Evolutionary conservation across 345 rosid species (phyloP).

Genomic region (Noccaea bulbosa): DNA sequence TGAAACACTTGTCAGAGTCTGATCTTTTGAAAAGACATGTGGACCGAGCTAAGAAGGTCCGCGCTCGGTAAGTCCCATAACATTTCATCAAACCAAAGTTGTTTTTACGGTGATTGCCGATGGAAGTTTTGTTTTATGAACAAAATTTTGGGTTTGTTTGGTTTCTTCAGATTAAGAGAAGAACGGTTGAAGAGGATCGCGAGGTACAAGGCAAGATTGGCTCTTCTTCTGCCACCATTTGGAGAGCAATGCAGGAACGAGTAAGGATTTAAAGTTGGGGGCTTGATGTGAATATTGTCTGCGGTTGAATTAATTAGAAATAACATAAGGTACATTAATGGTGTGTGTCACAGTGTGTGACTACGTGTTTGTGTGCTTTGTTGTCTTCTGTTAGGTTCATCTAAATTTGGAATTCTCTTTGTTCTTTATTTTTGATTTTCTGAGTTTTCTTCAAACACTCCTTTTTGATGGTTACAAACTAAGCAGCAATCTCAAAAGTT

Average conservation of each 20-base stretch:
- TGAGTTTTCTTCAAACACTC: not conserved
- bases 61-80: conserved; percentile 59
- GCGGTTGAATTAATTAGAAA: conserved; percentile 17
- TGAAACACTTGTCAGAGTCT: conserved; percentile 55
- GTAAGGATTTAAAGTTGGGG: conserved; percentile 14
- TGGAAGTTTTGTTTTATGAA: not conserved
- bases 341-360: conserved; percentile 1
- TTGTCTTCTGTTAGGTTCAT: not conserved
- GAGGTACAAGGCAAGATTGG: conserved; percentile 81
- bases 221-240: conserved; percentile 84
- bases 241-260: conserved; percentile 69
- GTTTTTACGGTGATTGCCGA: conserved; percentile 7
- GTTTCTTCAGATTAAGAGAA: conserved; percentile 60
- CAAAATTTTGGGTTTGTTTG: conserved; percentile 19
- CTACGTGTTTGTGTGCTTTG: not conserved
- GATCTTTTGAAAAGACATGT: conserved; percentile 78
- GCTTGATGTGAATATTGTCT: conserved; percentile 33
- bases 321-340: conserved; percentile 1
- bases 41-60: conserved; percentile 75
- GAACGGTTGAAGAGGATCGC: conserved; percentile 73
- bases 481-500: too few relatives aligned
- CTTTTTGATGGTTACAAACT: not conserved
- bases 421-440: not conserved
- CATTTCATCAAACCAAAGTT: conserved; percentile 14
- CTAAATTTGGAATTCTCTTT: not conserved